Conservation (phyloP, 805 yeast genomes). For the Wickerhamomyces bovis region DNA sequence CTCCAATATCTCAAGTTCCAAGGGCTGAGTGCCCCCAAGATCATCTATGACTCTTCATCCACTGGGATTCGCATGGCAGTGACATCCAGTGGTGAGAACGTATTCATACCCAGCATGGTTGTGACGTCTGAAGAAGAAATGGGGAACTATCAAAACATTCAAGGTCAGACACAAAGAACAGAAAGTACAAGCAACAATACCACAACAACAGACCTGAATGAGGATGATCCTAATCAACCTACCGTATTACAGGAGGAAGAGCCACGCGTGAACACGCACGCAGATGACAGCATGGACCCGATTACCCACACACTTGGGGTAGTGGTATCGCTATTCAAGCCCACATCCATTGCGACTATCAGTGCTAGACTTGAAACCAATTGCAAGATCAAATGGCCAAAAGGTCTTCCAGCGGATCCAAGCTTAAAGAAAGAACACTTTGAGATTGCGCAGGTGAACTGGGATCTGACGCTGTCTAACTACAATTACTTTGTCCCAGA, state of each 20-base stretch:
- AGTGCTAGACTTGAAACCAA: slow-evolving; percentile 37
- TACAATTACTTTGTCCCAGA: slow-evolving; percentile 37
- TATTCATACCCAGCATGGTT: slow-evolving; percentile 27
- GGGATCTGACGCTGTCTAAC: slow-evolving; percentile 38
- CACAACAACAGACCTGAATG: neutral
- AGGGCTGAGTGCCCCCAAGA: slow-evolving; percentile 18
- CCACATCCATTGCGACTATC: slow-evolving; percentile 32
- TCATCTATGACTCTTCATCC: slow-evolving; percentile 7
- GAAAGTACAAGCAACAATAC: neutral
- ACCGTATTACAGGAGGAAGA: slow-evolving; percentile 28
- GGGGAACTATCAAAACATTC: slow-evolving; percentile 6
- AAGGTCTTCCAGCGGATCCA: slow-evolving; percentile 44
- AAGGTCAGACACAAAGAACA: neutral
- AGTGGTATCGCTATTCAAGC: slow-evolving; percentile 38
- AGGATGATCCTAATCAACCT: neutral
- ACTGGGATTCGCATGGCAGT: slow-evolving; percentile 18
- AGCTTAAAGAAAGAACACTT: slow-evolving; percentile 40
- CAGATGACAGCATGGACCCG: slow-evolving; percentile 29
- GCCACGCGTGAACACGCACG: slow-evolving; percentile 29
- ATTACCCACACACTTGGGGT: slow-evolving; percentile 50
- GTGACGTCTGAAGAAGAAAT: slow-evolving; percentile 24
- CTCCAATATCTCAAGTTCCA: slow-evolving; percentile 15
- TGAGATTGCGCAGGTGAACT: slow-evolving; percentile 40
- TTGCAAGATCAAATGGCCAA: slow-evolving; percentile 46
- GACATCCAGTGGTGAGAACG: slow-evolving; percentile 28